Evolutionary conservation across 2,329 filamentous ascomycete species (phyloP).

Genomic region (Fusarium beomiforme): DNA sequence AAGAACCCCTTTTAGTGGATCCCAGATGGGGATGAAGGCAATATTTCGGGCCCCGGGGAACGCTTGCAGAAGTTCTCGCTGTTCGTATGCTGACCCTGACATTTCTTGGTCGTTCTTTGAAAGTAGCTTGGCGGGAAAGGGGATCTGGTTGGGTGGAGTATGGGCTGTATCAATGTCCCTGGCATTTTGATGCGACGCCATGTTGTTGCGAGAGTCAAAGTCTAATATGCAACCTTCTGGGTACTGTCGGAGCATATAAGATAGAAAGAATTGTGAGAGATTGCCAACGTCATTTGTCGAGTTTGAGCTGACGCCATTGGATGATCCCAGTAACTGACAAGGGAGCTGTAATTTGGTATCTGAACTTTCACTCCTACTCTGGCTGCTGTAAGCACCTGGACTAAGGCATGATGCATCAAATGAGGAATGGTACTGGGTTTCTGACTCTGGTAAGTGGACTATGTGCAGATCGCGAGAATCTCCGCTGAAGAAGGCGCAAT

Average conservation of each 20-base stretch:
- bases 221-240: not conserved
- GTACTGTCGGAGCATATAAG: not conserved
- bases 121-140: rapidly evolving
- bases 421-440: not conserved
- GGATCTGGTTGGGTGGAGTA: too few relatives aligned
- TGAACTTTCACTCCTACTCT: not conserved
- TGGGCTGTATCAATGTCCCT: too few relatives aligned
- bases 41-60: not conserved
- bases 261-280: not conserved
- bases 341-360: not conserved
- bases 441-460: not conserved
- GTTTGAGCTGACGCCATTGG: not conserved
- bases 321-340: not conserved
- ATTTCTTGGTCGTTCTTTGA: not conserved
- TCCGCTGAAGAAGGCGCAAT: not conserved
- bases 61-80: not conserved
- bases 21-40: constrained; percentile 1
- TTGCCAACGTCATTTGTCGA: rapidly evolving
- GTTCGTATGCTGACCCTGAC: not conserved
- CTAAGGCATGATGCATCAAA: not conserved
- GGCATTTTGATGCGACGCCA: too few relatives aligned
- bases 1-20: not conserved
- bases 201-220: not conserved
- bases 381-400: not conserved
- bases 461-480: not conserved